Percentiles rank a stretch among this genome's conserved stretches.
Conservation (phyloP, 441 rosid genomes). For the Pelargonium exstipulatum region DNA sequence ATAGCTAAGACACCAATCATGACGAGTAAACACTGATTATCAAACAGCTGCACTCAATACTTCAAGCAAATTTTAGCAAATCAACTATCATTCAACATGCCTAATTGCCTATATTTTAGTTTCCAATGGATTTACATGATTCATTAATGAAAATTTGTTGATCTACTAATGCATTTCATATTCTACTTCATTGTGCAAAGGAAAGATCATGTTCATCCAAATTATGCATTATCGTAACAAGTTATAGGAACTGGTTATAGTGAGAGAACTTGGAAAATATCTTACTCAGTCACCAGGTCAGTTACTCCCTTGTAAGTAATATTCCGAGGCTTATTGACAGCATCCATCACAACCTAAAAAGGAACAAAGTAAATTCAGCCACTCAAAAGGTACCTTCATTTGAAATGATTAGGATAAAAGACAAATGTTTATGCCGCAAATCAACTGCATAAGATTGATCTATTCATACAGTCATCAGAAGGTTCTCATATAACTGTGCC, state of each 20-base stretch:
- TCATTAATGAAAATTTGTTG: neutral
- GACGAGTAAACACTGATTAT: too few species aligned
- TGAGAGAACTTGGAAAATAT: conserved; percentile 11
- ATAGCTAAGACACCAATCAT: neutral
- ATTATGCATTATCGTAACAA: neutral
- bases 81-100: neutral
- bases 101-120: neutral
- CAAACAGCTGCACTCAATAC: too few species aligned
- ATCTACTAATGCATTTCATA: too few species aligned
- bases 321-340: conserved; percentile 75
- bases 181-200: neutral
- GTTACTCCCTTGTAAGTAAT: conserved; percentile 75
- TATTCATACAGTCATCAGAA: too few species aligned
- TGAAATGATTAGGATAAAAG: neutral
- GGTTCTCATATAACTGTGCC: too few species aligned
- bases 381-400: neutral
- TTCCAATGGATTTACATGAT: neutral
- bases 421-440: neutral
- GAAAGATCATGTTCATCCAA: neutral
- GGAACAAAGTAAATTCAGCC: neutral
- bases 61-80: too few species aligned
- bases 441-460: too few species aligned
- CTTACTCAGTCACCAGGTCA: conserved; percentile 93
- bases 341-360: conserved; percentile 79
- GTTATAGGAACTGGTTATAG: neutral